Evolutionary conservation across 768 basidiomycete genomes (phyloP).

Genomic region (Kwoniella dendrophila): DNA sequence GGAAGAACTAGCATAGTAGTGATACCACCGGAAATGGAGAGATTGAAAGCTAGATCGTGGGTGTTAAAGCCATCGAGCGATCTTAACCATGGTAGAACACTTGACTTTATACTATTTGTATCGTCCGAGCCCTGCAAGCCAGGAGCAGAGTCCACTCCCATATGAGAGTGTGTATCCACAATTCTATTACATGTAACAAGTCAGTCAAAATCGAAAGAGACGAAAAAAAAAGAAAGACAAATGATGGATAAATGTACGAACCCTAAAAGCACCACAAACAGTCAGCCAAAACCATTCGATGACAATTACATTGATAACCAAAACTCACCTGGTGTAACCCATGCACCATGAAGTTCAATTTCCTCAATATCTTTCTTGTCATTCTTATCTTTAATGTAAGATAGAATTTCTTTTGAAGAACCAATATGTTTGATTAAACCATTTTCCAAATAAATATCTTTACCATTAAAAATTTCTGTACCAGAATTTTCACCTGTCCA

Average conservation of each 20-base stretch:
- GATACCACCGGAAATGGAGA: conserved; percentile 82
- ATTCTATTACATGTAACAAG: conserved; percentile 44
- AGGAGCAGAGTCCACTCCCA: conserved; percentile 73
- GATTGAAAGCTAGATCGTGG: conserved; percentile 71
- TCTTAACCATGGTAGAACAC: conserved; percentile 65
- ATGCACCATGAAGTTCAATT: conserved; percentile 67
- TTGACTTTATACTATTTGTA: conserved; percentile 68
- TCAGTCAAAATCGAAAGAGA: not conserved
- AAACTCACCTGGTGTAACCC: conserved; percentile 70
- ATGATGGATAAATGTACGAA: not conserved
- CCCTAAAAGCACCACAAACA: not conserved
- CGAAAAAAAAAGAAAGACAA: not conserved
- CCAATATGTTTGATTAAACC: conserved; percentile 69
- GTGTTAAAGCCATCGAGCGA: conserved; percentile 84
- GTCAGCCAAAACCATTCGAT: not conserved
- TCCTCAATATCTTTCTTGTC: conserved; percentile 55
- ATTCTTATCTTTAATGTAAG: conserved; percentile 58
- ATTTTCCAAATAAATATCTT: conserved; percentile 66
- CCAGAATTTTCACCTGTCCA: conserved; percentile 74
- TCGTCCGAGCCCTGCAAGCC: conserved; percentile 61
- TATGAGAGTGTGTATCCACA: conserved; percentile 73
- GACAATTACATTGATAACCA: not conserved
- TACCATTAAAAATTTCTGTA: conserved; percentile 62
- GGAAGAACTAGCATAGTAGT: conserved; percentile 82
- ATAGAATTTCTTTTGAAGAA: conserved; percentile 58